Conservation (phyloP, 2,329 filamentous ascomycete genomes). For the Neophaeococcomyces mojaviensis region DNA sequence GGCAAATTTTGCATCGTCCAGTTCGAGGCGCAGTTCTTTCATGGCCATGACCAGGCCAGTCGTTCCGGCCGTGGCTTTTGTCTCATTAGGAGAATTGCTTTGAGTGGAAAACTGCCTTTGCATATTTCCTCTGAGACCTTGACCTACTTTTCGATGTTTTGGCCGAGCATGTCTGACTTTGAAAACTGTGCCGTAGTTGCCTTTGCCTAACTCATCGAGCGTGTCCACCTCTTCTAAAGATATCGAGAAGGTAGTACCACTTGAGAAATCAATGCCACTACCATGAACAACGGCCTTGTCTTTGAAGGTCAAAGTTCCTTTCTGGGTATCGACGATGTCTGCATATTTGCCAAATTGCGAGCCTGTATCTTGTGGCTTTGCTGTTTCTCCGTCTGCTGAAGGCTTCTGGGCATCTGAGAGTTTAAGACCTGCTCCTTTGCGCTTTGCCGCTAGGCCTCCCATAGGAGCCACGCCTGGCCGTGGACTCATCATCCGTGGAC, state of each 20-base stretch:
- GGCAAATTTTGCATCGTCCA: constrained; percentile 93
- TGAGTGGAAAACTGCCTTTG: constrained; percentile 27
- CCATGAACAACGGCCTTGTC: constrained; percentile 86
- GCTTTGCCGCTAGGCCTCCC: constrained; percentile 40
- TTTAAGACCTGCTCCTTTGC: constrained; percentile 39
- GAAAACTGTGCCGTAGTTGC: constrained; percentile 97
- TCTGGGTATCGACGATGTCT: constrained; percentile 84
- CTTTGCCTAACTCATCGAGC: constrained; percentile 87
- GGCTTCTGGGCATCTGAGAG: constrained; percentile 45
- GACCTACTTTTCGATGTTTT: constrained; percentile 52
- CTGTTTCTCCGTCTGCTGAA: constrained; percentile 29
- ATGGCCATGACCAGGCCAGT: constrained; percentile 91
- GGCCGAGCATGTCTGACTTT: constrained; percentile 82
- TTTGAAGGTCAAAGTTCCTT: constrained; percentile 84
- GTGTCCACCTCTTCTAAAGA: constrained; percentile 94
- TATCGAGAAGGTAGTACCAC: constrained; percentile 83
- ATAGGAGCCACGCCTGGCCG: constrained; percentile 30
- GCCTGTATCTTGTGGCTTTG: constrained; percentile 24
- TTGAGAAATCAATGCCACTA: constrained; percentile 84
- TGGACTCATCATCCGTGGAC: constrained; percentile 25
- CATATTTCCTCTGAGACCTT: constrained; percentile 55
- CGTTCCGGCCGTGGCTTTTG: constrained; percentile 31
- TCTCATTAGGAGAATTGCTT: constrained; percentile 23
- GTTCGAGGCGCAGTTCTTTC: constrained; percentile 94
- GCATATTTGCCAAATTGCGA: constrained; percentile 60